These are phyloP conservation scores for Jackrogersella multiformis DNA, from an alignment of 495 filamentous ascomycete species.

Conservation along the genomic window DNA sequence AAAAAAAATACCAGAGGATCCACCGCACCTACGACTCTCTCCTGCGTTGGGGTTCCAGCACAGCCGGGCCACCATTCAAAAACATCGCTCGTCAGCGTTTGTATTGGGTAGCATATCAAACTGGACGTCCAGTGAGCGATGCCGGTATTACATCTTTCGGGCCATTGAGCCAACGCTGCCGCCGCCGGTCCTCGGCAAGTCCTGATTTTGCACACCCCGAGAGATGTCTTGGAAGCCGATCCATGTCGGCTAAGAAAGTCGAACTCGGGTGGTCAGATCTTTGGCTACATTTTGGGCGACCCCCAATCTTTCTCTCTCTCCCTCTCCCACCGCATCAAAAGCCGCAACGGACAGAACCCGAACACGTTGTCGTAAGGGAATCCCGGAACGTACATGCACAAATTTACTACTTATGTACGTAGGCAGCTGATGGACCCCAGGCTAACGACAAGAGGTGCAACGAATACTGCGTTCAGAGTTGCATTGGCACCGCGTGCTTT, in stretches of 20 bases:
- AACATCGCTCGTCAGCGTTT: conserved; percentile 23
- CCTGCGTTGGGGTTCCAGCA: conserved; percentile 33
- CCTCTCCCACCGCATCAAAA: conserved; percentile 15
- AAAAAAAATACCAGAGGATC: conserved; percentile 28
- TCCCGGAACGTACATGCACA: conserved; percentile 26
- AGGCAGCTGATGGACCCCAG: conserved; percentile 40
- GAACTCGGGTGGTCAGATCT: conserved; percentile 40
- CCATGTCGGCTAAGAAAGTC: conserved; percentile 36
- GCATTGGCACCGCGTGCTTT: conserved; percentile 42
- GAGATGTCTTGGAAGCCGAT: conserved; percentile 39
- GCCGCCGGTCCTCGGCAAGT: conserved; percentile 39
- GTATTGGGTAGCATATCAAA: conserved; percentile 27
- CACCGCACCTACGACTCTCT: conserved; percentile 34
- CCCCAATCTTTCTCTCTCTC: conserved; percentile 1
- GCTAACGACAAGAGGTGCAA: conserved; percentile 23
- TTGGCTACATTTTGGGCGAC: conserved; percentile 10
- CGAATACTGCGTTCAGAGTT: conserved; percentile 33
- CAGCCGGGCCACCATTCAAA: conserved; percentile 26
- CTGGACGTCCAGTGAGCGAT: conserved; percentile 30
- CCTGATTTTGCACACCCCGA: conserved; percentile 19
- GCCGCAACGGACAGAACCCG: conserved; percentile 24
- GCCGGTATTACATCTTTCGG: conserved; percentile 36
- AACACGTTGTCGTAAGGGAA: conserved; percentile 31
- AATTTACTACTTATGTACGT: conserved; percentile 1
- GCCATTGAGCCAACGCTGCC: conserved; percentile 23